Evolutionary conservation across 106 monocot genomes (phyloP), one percentile per base, ranked within the genome.

Genomic region (Phalaenopsis equestris): DNA sequence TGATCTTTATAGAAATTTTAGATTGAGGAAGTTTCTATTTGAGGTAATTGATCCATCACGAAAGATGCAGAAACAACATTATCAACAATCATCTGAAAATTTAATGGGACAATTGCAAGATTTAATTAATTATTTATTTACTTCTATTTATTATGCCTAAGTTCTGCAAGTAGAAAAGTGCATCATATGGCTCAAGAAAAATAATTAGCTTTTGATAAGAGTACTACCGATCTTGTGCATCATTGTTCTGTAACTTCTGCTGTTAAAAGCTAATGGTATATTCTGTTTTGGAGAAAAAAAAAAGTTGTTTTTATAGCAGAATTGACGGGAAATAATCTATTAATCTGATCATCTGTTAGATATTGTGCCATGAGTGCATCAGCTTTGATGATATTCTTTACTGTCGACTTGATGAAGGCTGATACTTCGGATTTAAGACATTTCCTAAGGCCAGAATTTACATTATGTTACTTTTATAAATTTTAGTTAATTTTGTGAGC

Each of bases 261-360:
- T 38, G 39, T 70, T 39, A 70, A 70, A 38, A 70, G 38, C 14
- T 36, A 39, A 15, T 39, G 36, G 39, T 0, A 38, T 70, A 39
- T 36, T 70, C 70, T 15, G 70, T 14, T 39, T 65, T 10, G 24
- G 64, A 23, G 64, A n/a, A 65, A 5, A 65, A 52, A 10, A 45
- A 48, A 65, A 65, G 14, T 12, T 23, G 64, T 23, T 8, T 23
- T 65, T 8, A 23, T 65, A 5, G 3, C 64, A 65, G 6, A 24
- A 65, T 2, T 65, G 64, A 65, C 24, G 12, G 64, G 24, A 23
- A 65, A 24, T 65, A 65, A 65, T 65, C 5, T 65, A n/a, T 65
- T 65, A 65, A 65, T 65, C 5, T 65, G 23, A 65, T 65, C 23
- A 23, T 65, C 64, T 65, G 64, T 65, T 65, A 65, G 64, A 65